Conservation (phyloP, 2,329 filamentous ascomycete genomes). For the Colletotrichum graminicola region DNA sequence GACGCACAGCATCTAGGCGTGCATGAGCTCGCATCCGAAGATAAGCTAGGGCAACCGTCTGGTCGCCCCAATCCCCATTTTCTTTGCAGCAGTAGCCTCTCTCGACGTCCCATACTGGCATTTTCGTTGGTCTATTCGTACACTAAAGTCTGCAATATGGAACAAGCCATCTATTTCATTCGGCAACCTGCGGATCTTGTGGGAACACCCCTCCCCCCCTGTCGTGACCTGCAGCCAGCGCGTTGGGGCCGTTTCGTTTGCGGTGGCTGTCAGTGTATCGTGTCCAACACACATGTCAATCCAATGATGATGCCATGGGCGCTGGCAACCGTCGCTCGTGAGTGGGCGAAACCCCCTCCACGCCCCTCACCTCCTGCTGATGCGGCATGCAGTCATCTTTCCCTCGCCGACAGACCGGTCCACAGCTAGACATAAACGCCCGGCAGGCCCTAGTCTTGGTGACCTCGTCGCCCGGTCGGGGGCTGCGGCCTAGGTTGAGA, state of each 20-base stretch:
- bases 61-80: not conserved
- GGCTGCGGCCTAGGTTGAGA: constrained; percentile 15
- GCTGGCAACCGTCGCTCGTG: constrained; percentile 1
- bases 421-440: constrained; percentile 3
- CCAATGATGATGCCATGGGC: constrained; percentile 3
- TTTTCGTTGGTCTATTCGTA: not conserved
- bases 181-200: constrained; percentile 19
- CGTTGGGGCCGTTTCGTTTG: constrained; percentile 18
- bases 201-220: constrained; percentile 1
- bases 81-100: constrained; percentile 20
- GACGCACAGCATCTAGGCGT: constrained; percentile 36
- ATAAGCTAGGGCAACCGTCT: constrained; percentile 22
- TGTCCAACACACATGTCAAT: constrained; percentile 29
- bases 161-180: constrained; percentile 14
- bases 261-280: constrained; percentile 28
- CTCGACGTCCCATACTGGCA: constrained; percentile 2
- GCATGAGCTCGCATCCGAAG: constrained; percentile 36
- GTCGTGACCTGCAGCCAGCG: constrained; percentile 31
- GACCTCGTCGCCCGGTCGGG: constrained; percentile 14
- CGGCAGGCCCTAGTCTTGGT: not conserved
- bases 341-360: not conserved
- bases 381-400: constrained; percentile 33
- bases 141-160: not conserved
- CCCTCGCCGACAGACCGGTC: constrained; percentile 23
- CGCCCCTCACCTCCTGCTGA: not conserved